These are phyloP conservation scores for Aspergillus tanneri DNA, from an alignment of 2,329 filamentous ascomycete species.

Conservation along the genomic window DNA sequence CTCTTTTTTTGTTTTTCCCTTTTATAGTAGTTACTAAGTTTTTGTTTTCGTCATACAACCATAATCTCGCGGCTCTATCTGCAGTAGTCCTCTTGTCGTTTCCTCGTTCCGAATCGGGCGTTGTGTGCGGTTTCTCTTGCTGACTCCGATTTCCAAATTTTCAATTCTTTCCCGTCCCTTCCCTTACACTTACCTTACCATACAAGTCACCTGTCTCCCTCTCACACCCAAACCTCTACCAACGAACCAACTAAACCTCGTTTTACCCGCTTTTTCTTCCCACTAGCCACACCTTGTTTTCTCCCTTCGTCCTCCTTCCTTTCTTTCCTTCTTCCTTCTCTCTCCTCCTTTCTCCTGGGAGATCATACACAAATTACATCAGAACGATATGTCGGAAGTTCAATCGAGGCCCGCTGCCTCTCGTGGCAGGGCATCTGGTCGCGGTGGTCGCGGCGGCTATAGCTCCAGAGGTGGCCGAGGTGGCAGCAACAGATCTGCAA, in stretches of 20 bases:
- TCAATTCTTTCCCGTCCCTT: constrained; percentile 13
- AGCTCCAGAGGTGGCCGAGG: constrained; percentile 69
- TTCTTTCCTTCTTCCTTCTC: constrained; percentile 28
- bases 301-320: constrained; percentile 29
- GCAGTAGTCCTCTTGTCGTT: no score
- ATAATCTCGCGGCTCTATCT: no score
- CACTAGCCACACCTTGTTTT: constrained; percentile 33
- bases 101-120: no score
- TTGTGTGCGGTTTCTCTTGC: no score
- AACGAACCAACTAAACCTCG: constrained; percentile 27
- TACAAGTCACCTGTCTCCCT: constrained; percentile 20
- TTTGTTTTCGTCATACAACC: no score
- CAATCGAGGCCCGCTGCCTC: constrained; percentile 77
- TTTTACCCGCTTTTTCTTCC: constrained; percentile 29
- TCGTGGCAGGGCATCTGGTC: constrained; percentile 85
- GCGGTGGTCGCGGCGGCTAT: constrained; percentile 79
- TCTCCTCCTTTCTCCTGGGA: constrained; percentile 23
- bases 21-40: no score
- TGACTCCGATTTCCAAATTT: no score
- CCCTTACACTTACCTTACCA: constrained; percentile 16
- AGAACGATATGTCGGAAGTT: constrained; percentile 83
- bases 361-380: constrained; percentile 29
- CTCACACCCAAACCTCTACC: constrained; percentile 25
- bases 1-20: no score
- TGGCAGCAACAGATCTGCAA: constrained; percentile 63